Percentiles rank a stretch among this genome's conserved stretches.
Evolutionary conservation across 495 filamentous ascomycete species (phyloP).

Genomic region (Neurospora sp.): DNA sequence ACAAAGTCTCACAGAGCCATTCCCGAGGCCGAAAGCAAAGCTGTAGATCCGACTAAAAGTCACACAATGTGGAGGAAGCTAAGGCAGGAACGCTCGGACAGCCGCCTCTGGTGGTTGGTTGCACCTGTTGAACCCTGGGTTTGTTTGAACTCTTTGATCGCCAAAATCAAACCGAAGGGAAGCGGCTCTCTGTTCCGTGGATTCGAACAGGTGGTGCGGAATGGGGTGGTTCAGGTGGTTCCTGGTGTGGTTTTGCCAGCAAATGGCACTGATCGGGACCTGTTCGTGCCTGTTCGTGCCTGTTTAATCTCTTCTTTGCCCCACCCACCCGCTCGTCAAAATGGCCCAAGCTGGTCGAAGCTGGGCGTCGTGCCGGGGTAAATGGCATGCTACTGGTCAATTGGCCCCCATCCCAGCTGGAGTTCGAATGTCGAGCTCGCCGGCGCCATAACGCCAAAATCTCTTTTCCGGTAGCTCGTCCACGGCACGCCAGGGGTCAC

Average conservation of each 20-base stretch:
- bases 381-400: background rate
- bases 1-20: background rate
- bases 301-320: background rate
- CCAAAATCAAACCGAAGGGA: background rate
- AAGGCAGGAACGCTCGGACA: background rate
- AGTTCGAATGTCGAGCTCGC: background rate
- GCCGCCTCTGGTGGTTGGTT: background rate
- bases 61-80: background rate
- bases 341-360: background rate
- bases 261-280: background rate
- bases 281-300: background rate
- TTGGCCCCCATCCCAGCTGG: background rate
- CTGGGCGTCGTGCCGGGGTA: background rate
- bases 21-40: background rate
- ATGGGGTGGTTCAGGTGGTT: background rate
- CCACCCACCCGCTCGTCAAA: background rate
- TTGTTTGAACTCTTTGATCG: background rate
- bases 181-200: background rate
- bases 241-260: background rate
- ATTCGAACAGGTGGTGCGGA: background rate
- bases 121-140: background rate
- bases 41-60: background rate
- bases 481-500: background rate
- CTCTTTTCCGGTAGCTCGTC: background rate
- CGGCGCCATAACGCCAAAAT: background rate